Conservation (phyloP, 345 rosid species). For the Physaria fendleri region DNA sequence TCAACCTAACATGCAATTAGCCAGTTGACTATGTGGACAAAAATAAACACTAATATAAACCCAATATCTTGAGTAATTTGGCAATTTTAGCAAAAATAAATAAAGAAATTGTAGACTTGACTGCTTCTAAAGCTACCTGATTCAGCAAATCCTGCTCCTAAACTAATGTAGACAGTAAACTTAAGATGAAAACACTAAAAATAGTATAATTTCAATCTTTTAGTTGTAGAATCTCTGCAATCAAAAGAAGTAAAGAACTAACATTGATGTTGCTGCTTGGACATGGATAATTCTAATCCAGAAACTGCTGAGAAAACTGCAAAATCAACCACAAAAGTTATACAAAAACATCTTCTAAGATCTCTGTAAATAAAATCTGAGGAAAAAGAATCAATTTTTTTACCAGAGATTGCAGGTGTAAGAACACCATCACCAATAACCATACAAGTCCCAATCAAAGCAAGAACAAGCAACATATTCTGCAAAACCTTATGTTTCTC, state of each 20-base stretch:
- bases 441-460: constrained; percentile 89
- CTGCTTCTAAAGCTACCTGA: background rate
- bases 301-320: constrained; percentile 93
- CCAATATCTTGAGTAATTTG: background rate
- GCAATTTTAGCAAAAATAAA: background rate
- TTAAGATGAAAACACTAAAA: background rate
- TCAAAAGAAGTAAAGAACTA: constrained; percentile 25
- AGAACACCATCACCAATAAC: constrained; percentile 94
- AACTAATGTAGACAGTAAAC: background rate
- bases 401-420: constrained; percentile 88
- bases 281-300: constrained; percentile 71
- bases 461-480: constrained; percentile 61
- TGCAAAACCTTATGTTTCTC: constrained; percentile 66
- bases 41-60: background rate
- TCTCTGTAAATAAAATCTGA: background rate
- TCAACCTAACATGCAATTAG: constrained; percentile 19
- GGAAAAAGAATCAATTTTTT: background rate
- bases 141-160: background rate
- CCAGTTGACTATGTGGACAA: background rate
- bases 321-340: background rate
- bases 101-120: background rate
- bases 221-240: background rate
- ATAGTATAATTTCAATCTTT: constrained; percentile 1
- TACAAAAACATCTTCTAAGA: background rate
- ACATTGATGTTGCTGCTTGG: constrained; percentile 77